Conservation (phyloP, 2,329 filamentous ascomycete genomes). For the Ophiocordyceps camponoti-rufipedis region DNA sequence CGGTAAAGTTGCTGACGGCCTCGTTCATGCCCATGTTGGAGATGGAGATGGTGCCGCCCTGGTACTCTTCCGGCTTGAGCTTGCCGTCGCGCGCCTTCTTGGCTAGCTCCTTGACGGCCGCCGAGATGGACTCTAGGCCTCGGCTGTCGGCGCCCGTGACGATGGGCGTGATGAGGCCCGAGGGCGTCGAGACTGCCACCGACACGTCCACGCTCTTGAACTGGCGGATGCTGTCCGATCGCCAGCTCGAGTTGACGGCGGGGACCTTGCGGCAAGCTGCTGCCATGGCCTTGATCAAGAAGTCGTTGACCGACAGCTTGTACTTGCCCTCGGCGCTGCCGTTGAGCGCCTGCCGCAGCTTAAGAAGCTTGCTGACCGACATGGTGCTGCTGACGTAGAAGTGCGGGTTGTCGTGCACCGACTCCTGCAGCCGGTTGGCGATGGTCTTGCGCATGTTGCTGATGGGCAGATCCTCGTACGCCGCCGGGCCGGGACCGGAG, state of each 20-base stretch:
- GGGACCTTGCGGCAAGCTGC: slow-evolving; percentile 86
- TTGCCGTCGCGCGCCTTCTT: slow-evolving; percentile 94
- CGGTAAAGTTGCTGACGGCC: slow-evolving; percentile 91
- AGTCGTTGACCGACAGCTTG: slow-evolving; percentile 99
- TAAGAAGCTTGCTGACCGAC: slow-evolving; percentile 87
- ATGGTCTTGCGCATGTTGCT: slow-evolving; percentile 97
- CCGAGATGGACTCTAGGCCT: slow-evolving; percentile 76
- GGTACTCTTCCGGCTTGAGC: slow-evolving; percentile 98
- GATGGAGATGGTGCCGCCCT: slow-evolving; percentile 97
- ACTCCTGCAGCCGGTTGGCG: slow-evolving; percentile 74
- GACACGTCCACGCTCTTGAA: slow-evolving; percentile 88
- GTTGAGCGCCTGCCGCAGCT: slow-evolving; percentile 90
- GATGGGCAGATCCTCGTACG: slow-evolving; percentile 68
- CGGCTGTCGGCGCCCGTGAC: slow-evolving; percentile 76
- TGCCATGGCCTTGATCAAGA: slow-evolving; percentile 91
- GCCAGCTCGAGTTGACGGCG: slow-evolving; percentile 90
- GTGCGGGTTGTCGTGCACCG: slow-evolving; percentile 85
- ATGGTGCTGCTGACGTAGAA: slow-evolving; percentile 89
- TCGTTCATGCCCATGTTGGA: slow-evolving; percentile 99
- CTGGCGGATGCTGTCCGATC: slow-evolving; percentile 76
- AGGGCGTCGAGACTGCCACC: slow-evolving; percentile 84
- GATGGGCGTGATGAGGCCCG: slow-evolving; percentile 92
- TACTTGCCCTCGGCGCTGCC: slow-evolving; percentile 76
- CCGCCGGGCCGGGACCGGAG: slow-evolving; percentile 32
- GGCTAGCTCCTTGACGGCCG: slow-evolving; percentile 85